A percentile compares a stretch with the other conserved stretches of the same genome.
These are phyloP conservation scores for Thraustochytrium striatum DNA, from an alignment of 352 stramenopile genomes.

Conservation along the genomic window DNA sequence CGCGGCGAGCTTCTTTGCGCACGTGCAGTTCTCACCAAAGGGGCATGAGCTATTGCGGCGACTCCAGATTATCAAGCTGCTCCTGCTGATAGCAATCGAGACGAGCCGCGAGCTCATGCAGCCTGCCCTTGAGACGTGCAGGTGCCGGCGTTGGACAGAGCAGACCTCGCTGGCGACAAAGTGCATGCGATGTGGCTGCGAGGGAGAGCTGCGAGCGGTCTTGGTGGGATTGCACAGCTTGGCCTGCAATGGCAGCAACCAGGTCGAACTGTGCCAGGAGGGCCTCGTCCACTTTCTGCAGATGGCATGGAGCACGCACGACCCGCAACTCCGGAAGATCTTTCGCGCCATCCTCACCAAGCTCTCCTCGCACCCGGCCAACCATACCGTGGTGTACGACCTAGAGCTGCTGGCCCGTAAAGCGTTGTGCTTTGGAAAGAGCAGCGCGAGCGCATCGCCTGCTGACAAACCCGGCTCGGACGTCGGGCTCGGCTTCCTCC, in stretches of 20 bases:
- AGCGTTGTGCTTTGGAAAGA: not conserved
- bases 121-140: not conserved
- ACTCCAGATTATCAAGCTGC: not conserved
- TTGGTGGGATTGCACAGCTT: constrained; percentile 7
- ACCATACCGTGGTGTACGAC: constrained; percentile 11
- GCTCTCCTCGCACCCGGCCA: not conserved
- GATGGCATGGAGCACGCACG: constrained; percentile 25
- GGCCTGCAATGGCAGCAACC: constrained; percentile 1
- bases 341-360: not conserved
- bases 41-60: constrained; percentile 17
- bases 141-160: not conserved
- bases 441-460: not conserved
- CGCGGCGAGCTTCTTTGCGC: constrained; percentile 5
- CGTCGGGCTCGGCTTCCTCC: too few species aligned
- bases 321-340: not conserved
- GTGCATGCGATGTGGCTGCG: not conserved
- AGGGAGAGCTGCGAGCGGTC: not conserved
- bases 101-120: not conserved
- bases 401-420: constrained; percentile 18
- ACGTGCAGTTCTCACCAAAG: constrained; percentile 40
- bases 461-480: too few species aligned
- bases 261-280: constrained; percentile 26
- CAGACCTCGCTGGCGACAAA: not conserved
- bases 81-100: constrained; percentile 19
- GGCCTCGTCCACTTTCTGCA: not conserved